These are phyloP conservation scores for Gossypium trilobum DNA, from an alignment of 441 rosid genomes.

Conservation along the genomic window DNA sequence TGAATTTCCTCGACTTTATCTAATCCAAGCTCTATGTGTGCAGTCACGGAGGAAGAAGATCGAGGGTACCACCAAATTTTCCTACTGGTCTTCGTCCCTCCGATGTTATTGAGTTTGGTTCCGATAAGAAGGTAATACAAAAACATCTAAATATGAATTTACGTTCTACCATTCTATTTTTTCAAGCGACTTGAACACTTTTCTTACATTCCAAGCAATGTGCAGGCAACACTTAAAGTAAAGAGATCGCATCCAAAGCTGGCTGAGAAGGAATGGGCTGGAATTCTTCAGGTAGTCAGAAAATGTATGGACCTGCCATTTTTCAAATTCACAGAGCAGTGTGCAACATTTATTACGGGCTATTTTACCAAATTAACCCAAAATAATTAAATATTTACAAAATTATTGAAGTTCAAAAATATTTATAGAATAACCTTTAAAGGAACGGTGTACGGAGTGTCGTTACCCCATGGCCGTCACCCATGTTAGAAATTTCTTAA, in stretches of 20 bases:
- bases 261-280: slow-evolving; percentile 24
- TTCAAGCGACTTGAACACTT: no score
- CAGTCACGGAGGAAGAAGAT: slow-evolving; percentile 59
- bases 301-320: background rate
- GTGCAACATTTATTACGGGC: slow-evolving; percentile 16
- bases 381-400: no score
- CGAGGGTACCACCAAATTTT: slow-evolving; percentile 43
- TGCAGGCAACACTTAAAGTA: slow-evolving; percentile 68
- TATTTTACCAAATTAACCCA: no score
- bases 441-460: no score
- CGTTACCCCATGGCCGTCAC: no score
- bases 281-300: slow-evolving; percentile 44
- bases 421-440: no score
- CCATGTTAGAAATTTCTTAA: no score
- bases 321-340: background rate
- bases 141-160: background rate
- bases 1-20: background rate
- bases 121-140: slow-evolving; percentile 47
- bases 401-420: no score
- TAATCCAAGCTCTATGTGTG: slow-evolving; percentile 9
- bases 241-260: slow-evolving; percentile 28
- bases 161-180: background rate
- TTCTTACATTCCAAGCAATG: background rate
- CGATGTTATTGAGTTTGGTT: slow-evolving; percentile 55
- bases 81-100: slow-evolving; percentile 55